phyloP scores from a whole-genome alignment of 768 basidiomycete species.

The Tylopilus vinaceipallidus region DNA sequence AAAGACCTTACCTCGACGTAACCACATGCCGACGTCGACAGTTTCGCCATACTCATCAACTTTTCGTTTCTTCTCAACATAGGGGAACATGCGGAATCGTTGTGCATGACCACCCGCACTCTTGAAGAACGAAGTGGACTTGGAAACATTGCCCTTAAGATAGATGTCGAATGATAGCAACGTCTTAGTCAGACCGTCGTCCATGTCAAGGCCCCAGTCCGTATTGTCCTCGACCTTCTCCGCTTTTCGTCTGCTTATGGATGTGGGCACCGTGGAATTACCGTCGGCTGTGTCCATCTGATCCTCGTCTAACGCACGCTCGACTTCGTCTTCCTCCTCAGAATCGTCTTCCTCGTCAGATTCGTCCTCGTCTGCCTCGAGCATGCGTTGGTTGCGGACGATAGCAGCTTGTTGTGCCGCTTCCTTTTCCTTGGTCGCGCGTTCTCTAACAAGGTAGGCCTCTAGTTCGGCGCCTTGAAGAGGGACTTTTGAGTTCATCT shows the following conservation, averaged over 20 bases:
- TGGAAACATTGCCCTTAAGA: constrained; percentile 92
- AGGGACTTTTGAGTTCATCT: constrained; percentile 90
- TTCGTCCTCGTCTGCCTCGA: constrained; percentile 93
- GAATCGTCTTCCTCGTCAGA: constrained; percentile 68
- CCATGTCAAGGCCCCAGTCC: constrained; percentile 74
- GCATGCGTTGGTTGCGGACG: constrained; percentile 79
- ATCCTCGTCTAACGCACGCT: constrained; percentile 51
- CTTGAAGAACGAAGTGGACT: constrained; percentile 86
- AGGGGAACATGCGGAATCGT: constrained; percentile 96
- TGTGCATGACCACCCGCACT: constrained; percentile 65
- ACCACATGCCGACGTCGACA: constrained; percentile 94
- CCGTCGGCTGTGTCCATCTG: constrained; percentile 44
- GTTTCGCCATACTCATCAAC: constrained; percentile 97
- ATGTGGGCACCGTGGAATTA: constrained; percentile 20
- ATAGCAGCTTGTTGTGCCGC: constrained; percentile 83
- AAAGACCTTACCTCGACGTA: constrained; percentile 85
- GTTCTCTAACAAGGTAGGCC: constrained; percentile 71
- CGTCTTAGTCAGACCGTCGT: constrained; percentile 72
- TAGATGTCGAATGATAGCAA: constrained; percentile 93
- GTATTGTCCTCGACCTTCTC: constrained; percentile 50
- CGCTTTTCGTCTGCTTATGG: constrained; percentile 39
- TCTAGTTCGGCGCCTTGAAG: constrained; percentile 88
- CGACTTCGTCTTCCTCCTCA: constrained; percentile 60
- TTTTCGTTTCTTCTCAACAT: constrained; percentile 86
- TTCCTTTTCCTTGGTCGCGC: constrained; percentile 74